Evolutionary conservation across 2,329 filamentous ascomycete genomes (phyloP).

Genomic region (Cercospora sojina): DNA sequence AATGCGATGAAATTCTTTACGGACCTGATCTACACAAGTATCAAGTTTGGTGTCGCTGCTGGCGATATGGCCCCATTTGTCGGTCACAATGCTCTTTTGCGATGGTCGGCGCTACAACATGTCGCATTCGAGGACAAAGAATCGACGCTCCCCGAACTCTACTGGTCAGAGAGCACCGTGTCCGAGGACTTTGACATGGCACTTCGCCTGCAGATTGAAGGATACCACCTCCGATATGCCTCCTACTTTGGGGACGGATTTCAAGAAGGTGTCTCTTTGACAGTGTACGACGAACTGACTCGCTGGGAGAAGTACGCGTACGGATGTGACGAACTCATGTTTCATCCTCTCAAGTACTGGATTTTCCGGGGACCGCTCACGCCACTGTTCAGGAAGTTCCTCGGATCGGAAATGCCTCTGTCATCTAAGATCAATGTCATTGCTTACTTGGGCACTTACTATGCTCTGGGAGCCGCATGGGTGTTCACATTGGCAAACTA

Average conservation of each 20-base stretch:
- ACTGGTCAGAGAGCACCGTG: slow-evolving; percentile 73
- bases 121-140: slow-evolving; percentile 58
- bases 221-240: slow-evolving; percentile 67
- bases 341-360: slow-evolving; percentile 66
- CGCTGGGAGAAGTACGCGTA: slow-evolving; percentile 75
- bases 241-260: slow-evolving; percentile 69
- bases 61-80: slow-evolving; percentile 75
- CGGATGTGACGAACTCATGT: slow-evolving; percentile 69
- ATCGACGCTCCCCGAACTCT: slow-evolving; percentile 56
- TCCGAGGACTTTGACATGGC: slow-evolving; percentile 78
- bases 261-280: slow-evolving; percentile 71
- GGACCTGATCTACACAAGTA: slow-evolving; percentile 72
- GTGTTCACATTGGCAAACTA: slow-evolving; percentile 69
- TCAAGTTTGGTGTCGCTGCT: slow-evolving; percentile 67
- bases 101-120: slow-evolving; percentile 65
- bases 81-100: slow-evolving; percentile 70
- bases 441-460: slow-evolving; percentile 70
- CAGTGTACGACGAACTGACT: slow-evolving; percentile 69
- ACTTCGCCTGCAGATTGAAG: slow-evolving; percentile 66
- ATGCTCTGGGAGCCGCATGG: slow-evolving; percentile 67
- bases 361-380: slow-evolving; percentile 61
- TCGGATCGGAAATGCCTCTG: slow-evolving; percentile 60
- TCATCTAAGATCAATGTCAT: slow-evolving; percentile 70
- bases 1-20: slow-evolving; percentile 77
- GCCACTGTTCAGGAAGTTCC: slow-evolving; percentile 60